A percentile compares a stretch with the other conserved stretches of the same genome.
Conservation (phyloP, 2,329 filamentous ascomycete genomes). For the Colletotrichum aenigma region DNA sequence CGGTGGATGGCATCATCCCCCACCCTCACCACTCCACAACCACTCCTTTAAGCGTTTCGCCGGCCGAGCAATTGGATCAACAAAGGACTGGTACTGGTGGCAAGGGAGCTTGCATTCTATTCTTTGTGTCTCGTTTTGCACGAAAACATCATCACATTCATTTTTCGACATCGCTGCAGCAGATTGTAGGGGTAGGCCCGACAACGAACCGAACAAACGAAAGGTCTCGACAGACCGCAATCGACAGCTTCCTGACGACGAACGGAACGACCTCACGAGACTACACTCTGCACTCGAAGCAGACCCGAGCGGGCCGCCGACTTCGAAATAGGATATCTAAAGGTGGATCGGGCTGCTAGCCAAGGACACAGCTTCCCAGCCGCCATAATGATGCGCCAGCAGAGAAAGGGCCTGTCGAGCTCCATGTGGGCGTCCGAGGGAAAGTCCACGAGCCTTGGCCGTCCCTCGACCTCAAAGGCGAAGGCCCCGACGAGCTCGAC, state of each 20-base stretch:
- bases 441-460: background rate
- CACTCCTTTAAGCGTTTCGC: background rate
- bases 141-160: background rate
- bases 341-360: background rate
- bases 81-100: background rate
- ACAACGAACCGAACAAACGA: background rate
- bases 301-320: background rate
- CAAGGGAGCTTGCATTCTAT: background rate
- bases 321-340: background rate
- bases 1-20: slow-evolving; percentile 4
- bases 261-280: background rate
- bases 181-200: background rate
- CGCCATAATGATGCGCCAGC: background rate
- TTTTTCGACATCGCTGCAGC: background rate
- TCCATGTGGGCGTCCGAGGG: slow-evolving; percentile 17
- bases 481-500: background rate
- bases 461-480: background rate
- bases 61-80: background rate
- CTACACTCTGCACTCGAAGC: background rate
- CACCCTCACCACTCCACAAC: background rate
- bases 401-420: background rate
- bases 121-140: background rate
- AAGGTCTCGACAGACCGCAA: background rate
- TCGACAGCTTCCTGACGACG: background rate
- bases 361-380: background rate